phyloP scores from a whole-genome alignment of 805 yeast species.

The Candida vartiovaarae region DNA sequence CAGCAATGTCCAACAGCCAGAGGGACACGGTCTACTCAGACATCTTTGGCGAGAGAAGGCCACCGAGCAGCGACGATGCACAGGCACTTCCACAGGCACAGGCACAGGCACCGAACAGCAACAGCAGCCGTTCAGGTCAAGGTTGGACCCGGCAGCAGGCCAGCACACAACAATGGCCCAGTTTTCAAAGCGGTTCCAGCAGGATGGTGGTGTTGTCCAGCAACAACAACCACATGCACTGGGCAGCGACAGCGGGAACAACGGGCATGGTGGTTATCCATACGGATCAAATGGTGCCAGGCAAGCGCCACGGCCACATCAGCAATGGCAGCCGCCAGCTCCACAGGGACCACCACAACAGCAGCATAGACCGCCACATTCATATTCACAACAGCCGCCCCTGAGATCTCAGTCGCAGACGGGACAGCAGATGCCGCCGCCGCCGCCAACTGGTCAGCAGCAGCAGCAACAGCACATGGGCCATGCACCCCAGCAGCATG shows the following conservation, averaged over 20 bases:
- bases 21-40: constrained; percentile 26
- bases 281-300: too few species aligned
- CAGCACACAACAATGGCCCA: too few species aligned
- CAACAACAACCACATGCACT: not conserved
- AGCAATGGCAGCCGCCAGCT: constrained; percentile 4
- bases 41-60: constrained; percentile 25
- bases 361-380: not conserved
- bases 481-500: not conserved
- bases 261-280: not conserved
- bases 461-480: constrained; percentile 10
- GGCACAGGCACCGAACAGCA: not conserved
- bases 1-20: constrained; percentile 8
- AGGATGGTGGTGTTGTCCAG: not conserved
- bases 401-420: constrained; percentile 1
- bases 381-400: constrained; percentile 1
- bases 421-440: constrained; percentile 5
- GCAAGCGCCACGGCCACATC: not conserved
- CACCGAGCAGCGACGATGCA: not conserved
- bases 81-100: too few species aligned
- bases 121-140: not conserved
- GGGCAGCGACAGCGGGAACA: not conserved
- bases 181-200: not conserved
- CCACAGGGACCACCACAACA: constrained; percentile 2
- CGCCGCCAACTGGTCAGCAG: constrained; percentile 4
- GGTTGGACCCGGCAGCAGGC: not conserved